phyloP scores from a whole-genome alignment of 805 yeast genomes.

The Nakazawaea molendinolei region DNA sequence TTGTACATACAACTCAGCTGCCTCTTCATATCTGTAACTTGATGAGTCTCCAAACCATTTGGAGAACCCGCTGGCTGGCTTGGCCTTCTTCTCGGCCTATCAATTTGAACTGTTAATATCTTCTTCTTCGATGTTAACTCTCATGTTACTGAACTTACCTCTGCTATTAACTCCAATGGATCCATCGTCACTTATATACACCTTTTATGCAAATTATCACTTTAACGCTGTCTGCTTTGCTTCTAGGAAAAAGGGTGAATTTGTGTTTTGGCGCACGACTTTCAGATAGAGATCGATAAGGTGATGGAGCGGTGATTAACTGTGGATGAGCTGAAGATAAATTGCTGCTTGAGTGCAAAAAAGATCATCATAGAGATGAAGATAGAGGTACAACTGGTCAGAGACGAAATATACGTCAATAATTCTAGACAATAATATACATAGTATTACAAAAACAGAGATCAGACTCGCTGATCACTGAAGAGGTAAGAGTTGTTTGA shows the following conservation, averaged over 20 bases:
- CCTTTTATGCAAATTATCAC: too few relatives aligned
- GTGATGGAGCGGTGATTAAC: too few relatives aligned
- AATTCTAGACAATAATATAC: constrained; percentile 5
- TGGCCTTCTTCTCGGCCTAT: constrained; percentile 65
- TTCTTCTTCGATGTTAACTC: not conserved
- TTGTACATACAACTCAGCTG: constrained; percentile 81
- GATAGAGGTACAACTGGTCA: too few relatives aligned
- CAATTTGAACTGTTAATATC: not conserved
- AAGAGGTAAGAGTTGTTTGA: constrained; percentile 4
- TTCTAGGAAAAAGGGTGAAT: too few relatives aligned
- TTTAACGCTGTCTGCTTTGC: too few relatives aligned
- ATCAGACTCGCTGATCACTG: too few relatives aligned
- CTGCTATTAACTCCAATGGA: constrained; percentile 10
- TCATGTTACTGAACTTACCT: constrained; percentile 1
- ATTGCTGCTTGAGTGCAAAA: too few relatives aligned
- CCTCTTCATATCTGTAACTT: constrained; percentile 74
- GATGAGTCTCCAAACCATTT: constrained; percentile 59
- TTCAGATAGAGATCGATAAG: too few relatives aligned
- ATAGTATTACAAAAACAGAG: not conserved
- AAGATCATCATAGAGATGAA: too few relatives aligned
- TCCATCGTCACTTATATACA: too few relatives aligned
- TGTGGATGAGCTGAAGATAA: too few relatives aligned
- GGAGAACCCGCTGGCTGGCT: constrained; percentile 67
- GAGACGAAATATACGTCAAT: not conserved
- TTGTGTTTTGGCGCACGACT: too few relatives aligned